Percentiles rank a stretch among this genome's conserved stretches.
Evolutionary conservation across 2,329 filamentous ascomycete species (phyloP).

Genomic region (Talaromyces sp.): DNA sequence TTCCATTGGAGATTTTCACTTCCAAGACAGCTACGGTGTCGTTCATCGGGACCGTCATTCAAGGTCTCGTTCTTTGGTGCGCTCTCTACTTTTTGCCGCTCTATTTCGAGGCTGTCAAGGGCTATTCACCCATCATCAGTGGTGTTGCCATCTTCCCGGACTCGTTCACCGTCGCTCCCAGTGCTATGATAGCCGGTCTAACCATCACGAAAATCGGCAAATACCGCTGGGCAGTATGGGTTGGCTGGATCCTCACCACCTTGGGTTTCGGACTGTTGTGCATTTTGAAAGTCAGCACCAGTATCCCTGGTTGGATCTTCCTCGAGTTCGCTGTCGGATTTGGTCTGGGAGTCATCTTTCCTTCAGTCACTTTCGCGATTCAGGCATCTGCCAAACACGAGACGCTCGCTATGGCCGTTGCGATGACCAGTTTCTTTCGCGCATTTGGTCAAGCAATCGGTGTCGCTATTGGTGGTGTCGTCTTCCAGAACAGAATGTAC

Average conservation of each 20-base stretch:
- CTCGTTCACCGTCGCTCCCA: slow-evolving; percentile 61
- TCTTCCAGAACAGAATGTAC: slow-evolving; percentile 60
- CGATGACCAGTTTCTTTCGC: slow-evolving; percentile 65
- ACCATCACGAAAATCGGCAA: slow-evolving; percentile 53
- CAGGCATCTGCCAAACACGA: slow-evolving; percentile 58
- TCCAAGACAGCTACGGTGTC: slow-evolving; percentile 38
- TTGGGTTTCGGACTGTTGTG: slow-evolving; percentile 53
- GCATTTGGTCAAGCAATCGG: slow-evolving; percentile 63
- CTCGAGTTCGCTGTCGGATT: slow-evolving; percentile 58
- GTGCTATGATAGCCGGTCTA: slow-evolving; percentile 50
- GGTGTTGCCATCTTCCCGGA: slow-evolving; percentile 58
- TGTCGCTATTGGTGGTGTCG: slow-evolving; percentile 63
- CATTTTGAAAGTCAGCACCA: slow-evolving; percentile 18
- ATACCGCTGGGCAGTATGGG: slow-evolving; percentile 60
- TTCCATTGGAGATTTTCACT: slow-evolving; percentile 45
- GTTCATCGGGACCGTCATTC: slow-evolving; percentile 37
- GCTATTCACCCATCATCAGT: slow-evolving; percentile 44
- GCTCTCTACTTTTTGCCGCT: slow-evolving; percentile 43
- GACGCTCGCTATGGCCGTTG: slow-evolving; percentile 59
- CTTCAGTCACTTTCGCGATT: slow-evolving; percentile 59
- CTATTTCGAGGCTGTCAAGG: slow-evolving; percentile 45
- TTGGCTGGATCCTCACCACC: slow-evolving; percentile 59
- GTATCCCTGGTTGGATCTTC: slow-evolving; percentile 52
- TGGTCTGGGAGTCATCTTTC: slow-evolving; percentile 63
- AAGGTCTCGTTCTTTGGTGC: slow-evolving; percentile 37